Percentiles rank a stretch among this genome's conserved stretches.
Evolutionary conservation across 768 basidiomycete species (phyloP).

Genomic region (Xerocomellus amylosporus): DNA sequence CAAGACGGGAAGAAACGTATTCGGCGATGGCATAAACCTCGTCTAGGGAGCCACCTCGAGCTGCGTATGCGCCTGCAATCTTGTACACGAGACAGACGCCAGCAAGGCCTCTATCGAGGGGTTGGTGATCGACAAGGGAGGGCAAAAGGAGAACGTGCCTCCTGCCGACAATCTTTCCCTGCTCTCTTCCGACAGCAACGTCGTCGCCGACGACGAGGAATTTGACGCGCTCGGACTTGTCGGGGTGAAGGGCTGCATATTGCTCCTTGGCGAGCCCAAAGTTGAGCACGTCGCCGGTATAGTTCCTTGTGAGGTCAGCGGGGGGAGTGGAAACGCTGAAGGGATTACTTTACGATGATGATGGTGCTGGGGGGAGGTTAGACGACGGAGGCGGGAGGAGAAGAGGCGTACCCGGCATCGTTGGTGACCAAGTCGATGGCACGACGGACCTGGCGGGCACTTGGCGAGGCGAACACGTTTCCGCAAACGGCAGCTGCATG

Average conservation of each 20-base stretch:
- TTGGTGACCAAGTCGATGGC: constrained; percentile 76
- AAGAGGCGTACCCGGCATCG: constrained; percentile 56
- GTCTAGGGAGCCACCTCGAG: constrained; percentile 62
- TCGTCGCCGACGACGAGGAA: constrained; percentile 89
- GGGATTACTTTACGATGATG: constrained; percentile 74
- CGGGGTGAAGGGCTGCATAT: constrained; percentile 66
- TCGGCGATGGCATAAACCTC: constrained; percentile 66
- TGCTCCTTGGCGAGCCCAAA: constrained; percentile 90
- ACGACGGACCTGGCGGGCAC: constrained; percentile 75
- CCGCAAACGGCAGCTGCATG: constrained; percentile 74
- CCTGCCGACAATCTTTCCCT: constrained; percentile 83
- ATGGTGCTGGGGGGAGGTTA: constrained; percentile 50
- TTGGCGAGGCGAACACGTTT: constrained; percentile 88
- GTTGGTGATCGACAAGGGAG: background rate
- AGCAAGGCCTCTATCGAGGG: constrained; percentile 63
- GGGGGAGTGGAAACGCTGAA: background rate
- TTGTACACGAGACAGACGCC: constrained; percentile 87
- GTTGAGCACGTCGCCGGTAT: constrained; percentile 88
- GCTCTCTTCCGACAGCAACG: constrained; percentile 77
- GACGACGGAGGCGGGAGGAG: background rate
- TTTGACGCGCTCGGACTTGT: constrained; percentile 62
- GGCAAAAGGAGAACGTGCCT: constrained; percentile 35
- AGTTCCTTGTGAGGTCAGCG: constrained; percentile 53
- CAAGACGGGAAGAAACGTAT: constrained; percentile 63
- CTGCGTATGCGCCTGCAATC: constrained; percentile 80